Evolutionary conservation across 495 filamentous ascomycete genomes (phyloP).

Genomic region (Penicillium antarcticum): DNA sequence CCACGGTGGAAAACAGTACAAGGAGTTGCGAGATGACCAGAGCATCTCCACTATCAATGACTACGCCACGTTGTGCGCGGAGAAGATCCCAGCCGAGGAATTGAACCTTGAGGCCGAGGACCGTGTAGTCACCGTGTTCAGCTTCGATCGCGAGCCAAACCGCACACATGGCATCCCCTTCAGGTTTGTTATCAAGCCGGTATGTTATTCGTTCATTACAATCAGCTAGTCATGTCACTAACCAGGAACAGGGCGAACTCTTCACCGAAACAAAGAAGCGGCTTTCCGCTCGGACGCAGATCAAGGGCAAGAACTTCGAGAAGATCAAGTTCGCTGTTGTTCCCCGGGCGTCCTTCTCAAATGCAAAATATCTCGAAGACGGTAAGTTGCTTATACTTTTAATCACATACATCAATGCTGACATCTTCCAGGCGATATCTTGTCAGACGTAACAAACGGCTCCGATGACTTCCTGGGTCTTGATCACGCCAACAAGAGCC

Average conservation of each 20-base stretch:
- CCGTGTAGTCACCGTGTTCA: constrained; percentile 71
- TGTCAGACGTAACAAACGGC: constrained; percentile 65
- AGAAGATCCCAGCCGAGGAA: constrained; percentile 80
- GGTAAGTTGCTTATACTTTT: constrained; percentile 52
- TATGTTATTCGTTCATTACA: constrained; percentile 37
- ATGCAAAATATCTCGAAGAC: constrained; percentile 79
- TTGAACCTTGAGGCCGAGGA: constrained; percentile 53
- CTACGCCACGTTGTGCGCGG: constrained; percentile 78
- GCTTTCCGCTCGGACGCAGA: constrained; percentile 80
- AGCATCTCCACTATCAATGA: constrained; percentile 74
- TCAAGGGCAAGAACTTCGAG: constrained; percentile 97
- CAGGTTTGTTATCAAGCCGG: constrained; percentile 80
- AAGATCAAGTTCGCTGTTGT: constrained; percentile 96
- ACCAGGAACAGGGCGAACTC: constrained; percentile 61
- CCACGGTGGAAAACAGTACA: constrained; percentile 73
- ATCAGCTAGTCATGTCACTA: constrained; percentile 10
- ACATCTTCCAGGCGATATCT: constrained; percentile 65
- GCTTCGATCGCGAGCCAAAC: constrained; percentile 83
- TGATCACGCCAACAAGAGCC: constrained; percentile 79
- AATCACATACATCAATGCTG: constrained; percentile 8
- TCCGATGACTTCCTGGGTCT: constrained; percentile 82
- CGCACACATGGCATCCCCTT: constrained; percentile 85
- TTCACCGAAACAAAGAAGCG: constrained; percentile 92
- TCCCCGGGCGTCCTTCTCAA: constrained; percentile 63
- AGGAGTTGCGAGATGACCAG: constrained; percentile 61